Base-by-base conservation (phyloP, 2,329 filamentous ascomycete genomes). In the Chaetomium sp. region DNA sequence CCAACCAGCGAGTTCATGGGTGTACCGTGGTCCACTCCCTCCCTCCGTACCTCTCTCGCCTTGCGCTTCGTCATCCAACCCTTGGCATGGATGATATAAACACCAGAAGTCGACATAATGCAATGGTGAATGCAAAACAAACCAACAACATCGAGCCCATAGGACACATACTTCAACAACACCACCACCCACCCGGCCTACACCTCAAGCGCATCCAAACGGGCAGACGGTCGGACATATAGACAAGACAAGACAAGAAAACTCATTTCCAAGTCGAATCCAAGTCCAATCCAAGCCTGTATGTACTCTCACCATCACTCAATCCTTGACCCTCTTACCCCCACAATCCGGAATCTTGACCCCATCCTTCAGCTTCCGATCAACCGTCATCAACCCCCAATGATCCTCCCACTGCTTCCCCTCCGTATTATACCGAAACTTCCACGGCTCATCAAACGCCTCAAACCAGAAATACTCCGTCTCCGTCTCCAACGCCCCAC, bases 381-480 rank as follows among this genome's bases (percentile, higher is more conserved):
- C 79, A 3, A 89, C 80, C 64, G 95, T 89, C 83, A 97, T 85
- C 11, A 97, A 74, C 8, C 94, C 92, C 92, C 92, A 96, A 69
- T 96, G 88, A 69, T 95, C 89, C 74, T 97, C 92, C 91, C 91
- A 96, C 52, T 88, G 79, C 74, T 92, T 77, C 42, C 78, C 75
- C 55, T 72, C 71, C 5, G 75, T 76, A 69, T 96, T 87, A 73
- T 85, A 96, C 14, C 71, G 67, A 54, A 87, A 76, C 75, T 97
- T 96, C 92, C 92, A 97, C 2, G 91, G 91, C 77, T 97, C 92
- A 68, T 97, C 92, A 69, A 96, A 97, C 8, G 91, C 90, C 68
- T 91, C 89, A 69, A 97, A 96, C 92, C 92, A 97, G 68, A 96
- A 96, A 70, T 95, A 97, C 62, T 95, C 85, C 1, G 91, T 96